phyloP scores from a whole-genome alignment of 371 early-diverging fungal genomes.

The Apophysomyces elegans region DNA sequence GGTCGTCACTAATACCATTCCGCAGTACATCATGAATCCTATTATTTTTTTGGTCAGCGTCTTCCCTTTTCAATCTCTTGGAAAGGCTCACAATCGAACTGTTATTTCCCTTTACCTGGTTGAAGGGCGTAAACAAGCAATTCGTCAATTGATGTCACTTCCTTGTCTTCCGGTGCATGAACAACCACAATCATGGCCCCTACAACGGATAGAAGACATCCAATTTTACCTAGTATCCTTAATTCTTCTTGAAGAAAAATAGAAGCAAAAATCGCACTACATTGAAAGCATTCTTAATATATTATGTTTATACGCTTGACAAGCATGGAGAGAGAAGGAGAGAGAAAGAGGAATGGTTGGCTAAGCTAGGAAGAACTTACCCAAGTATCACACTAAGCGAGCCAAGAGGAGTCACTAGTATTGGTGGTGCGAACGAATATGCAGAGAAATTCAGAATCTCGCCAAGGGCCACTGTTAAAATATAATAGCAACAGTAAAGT shows the following conservation, averaged over 20 bases:
- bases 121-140: slow-evolving; percentile 75
- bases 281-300: not conserved
- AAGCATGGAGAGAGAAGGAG: too few relatives aligned
- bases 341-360: too few relatives aligned
- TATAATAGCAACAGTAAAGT: not conserved
- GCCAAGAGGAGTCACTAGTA: slow-evolving; percentile 91
- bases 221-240: slow-evolving; percentile 81
- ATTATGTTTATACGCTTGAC: too few relatives aligned
- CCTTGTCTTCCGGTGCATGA: slow-evolving; percentile 86
- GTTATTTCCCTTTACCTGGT: slow-evolving; percentile 53
- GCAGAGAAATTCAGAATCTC: slow-evolving; percentile 93
- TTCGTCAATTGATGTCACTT: slow-evolving; percentile 67
- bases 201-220: slow-evolving; percentile 87
- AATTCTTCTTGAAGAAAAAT: slow-evolving; percentile 76
- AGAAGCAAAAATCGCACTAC: slow-evolving; percentile 42
- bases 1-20: slow-evolving; percentile 63
- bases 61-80: too few relatives aligned
- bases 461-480: slow-evolving; percentile 74
- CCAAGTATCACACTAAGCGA: slow-evolving; percentile 87
- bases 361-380: slow-evolving; percentile 31
- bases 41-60: not conserved
- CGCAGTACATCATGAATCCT: slow-evolving; percentile 83
- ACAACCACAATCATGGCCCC: slow-evolving; percentile 88
- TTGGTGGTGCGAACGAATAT: slow-evolving; percentile 92
- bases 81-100: too few relatives aligned